Base-by-base conservation (phyloP, 169 alveolate genomes). In the Perkinsus marinus region DNA sequence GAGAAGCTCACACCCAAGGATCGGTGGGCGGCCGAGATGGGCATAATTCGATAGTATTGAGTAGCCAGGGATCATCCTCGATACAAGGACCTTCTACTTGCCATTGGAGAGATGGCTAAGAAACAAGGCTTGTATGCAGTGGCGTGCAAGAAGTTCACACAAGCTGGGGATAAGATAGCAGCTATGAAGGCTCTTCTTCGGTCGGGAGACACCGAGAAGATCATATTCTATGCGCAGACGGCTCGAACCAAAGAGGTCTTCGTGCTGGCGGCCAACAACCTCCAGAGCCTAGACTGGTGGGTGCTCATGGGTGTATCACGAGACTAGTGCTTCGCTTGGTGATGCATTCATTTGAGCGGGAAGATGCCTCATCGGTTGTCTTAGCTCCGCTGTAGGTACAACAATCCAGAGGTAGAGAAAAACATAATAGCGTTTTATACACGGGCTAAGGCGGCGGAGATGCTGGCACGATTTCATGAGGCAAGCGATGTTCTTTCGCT, bases 391-490 rank as follows among this genome's bases (percentile, higher is more conserved):
- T 13, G 30, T 26, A 57, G 79, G 79, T 95, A 96, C 57, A 94
- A 95, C 46, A 95, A 96, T 57, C 96, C 96, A 16, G 96, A 96
- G 41, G 91, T 97, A 16, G 95, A 95, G 96, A 96, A 95, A 92
- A 93, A 95, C 41, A 97, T 97, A 43, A 96, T 97, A 41, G 79
- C 95, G 79, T 97, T 97, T 92, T 97, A 95, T 92, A 94, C 93
- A 30, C 96, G 96, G 92, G 98, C 98, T 0, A 96, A 96, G 91
- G 98, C 98, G 0, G 95, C 94, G 93, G 97, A 95, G 41, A 93
- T 94, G 89, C 93, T 96, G 36, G 0, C 34, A 16, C 79, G 79
- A 13, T 57, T 57, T 16, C 79, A 57, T 2, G 30, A 57, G 79
- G 79, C 22, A 30, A 13, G 9, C 30, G 46, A 13, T 57, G 79